Evolutionary conservation across 106 monocot species (phyloP).

Genomic region (Vanilla planifolia): DNA sequence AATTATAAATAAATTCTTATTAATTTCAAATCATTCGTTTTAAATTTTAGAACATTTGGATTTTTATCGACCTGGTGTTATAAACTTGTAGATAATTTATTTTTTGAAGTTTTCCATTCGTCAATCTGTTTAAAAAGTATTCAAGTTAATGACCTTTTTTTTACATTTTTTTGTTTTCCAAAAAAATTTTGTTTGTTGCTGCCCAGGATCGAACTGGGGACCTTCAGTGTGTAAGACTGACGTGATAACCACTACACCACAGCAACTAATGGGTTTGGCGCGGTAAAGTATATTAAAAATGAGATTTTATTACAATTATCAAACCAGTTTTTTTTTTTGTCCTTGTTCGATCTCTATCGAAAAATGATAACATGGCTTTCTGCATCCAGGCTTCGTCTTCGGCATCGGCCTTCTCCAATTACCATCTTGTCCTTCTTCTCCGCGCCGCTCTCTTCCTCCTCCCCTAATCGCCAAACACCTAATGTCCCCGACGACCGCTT

Average conservation of each 20-base stretch:
- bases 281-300: no score
- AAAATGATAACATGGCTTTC: conserved; percentile 6
- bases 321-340: background rate
- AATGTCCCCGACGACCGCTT: background rate
- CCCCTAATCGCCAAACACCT: conserved; percentile 2
- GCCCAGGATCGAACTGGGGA: conserved; percentile 20
- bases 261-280: no score
- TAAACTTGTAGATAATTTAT: no score
- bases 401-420: conserved; percentile 4
- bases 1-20: no score
- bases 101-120: no score
- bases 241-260: conserved; percentile 25
- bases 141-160: no score
- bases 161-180: no score
- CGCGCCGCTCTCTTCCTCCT: background rate
- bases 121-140: no score
- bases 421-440: background rate
- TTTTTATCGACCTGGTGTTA: no score
- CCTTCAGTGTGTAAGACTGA: conserved; percentile 20
- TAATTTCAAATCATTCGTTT: no score
- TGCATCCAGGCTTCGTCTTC: background rate
- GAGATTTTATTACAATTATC: no score
- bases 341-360: background rate
- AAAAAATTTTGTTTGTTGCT: conserved; percentile 11
- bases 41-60: no score